Evolutionary conservation across 177 flowering plant species (phyloP).

Genomic region (Telopea speciosissima): DNA sequence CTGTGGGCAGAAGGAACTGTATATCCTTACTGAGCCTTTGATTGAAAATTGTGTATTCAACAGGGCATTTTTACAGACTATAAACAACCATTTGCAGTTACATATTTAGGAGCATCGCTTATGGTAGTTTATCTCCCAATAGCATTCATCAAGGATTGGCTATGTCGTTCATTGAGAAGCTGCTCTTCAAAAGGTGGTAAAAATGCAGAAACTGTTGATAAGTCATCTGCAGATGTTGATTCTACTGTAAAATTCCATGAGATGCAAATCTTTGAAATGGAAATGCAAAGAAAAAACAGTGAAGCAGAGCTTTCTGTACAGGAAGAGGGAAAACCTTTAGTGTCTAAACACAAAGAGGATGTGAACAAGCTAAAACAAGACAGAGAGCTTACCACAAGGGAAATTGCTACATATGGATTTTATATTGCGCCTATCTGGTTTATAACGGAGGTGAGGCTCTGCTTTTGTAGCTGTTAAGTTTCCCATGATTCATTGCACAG

Average conservation of each 20-base stretch:
- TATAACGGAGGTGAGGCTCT: slow-evolving; percentile 64
- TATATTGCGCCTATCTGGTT: slow-evolving; percentile 95
- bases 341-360: slow-evolving; percentile 28
- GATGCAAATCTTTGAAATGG: slow-evolving; percentile 43
- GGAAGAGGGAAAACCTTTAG: slow-evolving; percentile 55
- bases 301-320: slow-evolving; percentile 36
- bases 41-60: slow-evolving; percentile 4
- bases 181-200: slow-evolving; percentile 47
- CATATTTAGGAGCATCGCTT: slow-evolving; percentile 97
- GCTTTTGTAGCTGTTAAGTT: neutral
- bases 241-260: slow-evolving; percentile 45
- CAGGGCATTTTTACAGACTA: slow-evolving; percentile 84
- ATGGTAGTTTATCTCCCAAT: slow-evolving; percentile 95
- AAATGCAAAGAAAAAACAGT: slow-evolving; percentile 51
- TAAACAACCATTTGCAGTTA: slow-evolving; percentile 95
- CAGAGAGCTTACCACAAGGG: slow-evolving; percentile 34
- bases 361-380: slow-evolving; percentile 23
- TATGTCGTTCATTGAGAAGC: slow-evolving; percentile 43
- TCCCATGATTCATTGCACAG: neutral
- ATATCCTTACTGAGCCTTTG: neutral
- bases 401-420: slow-evolving; percentile 54
- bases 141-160: slow-evolving; percentile 82
- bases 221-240: slow-evolving; percentile 28
- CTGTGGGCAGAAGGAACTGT: neutral
- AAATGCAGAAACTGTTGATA: slow-evolving; percentile 27